Evolutionary conservation across 2,329 filamentous ascomycete species (phyloP), one percentile per base, ranked within the genome.

Genomic region (Exophiala sp.): DNA sequence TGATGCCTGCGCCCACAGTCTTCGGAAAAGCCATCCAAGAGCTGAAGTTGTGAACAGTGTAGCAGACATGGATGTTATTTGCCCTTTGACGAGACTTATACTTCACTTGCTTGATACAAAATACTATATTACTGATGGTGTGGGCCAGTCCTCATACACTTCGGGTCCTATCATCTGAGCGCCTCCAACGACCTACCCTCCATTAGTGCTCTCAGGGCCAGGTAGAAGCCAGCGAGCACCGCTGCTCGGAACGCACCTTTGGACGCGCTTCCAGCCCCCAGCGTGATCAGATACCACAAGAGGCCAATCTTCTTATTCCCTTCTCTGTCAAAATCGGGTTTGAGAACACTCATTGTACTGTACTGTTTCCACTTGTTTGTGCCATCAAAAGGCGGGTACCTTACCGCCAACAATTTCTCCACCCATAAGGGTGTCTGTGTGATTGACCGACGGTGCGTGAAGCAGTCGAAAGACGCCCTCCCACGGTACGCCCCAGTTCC

Each of bases 401-500:
- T 70, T 48, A 82, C 69, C 22, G 70, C 66, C 42, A 83, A 68
- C 58, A 82, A 57, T 2, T 69, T 64, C 62, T 83, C 80, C 48
- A 82, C 69, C 80, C 80, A 83, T 41, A 72, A 65, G 1, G 80
- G 80, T 2, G 78, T 83, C 11, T 66, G 74, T 3, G 78, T 81
- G 53, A 83, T 71, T 43, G 73, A 71, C 30, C 81, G 73, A 14
- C 76, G 75, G 62, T 84, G 80, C 1, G 77, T 77, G 63, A 82
- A 84, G 59, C 71, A 71, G 43, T 84, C 80, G 64, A 83, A 83
- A 35, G 69, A 73, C n/a, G 84, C 76, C 63, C 82, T 81, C 53
- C 89, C 89, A 60, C 86, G 81, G 73, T 94, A 94, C 23, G 79
- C 73, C 54, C 88, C 88, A 54, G 78, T 77, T 46, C 88, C 88